Conservation (phyloP, 2,329 filamentous ascomycete genomes). For the Dothistroma pini region DNA sequence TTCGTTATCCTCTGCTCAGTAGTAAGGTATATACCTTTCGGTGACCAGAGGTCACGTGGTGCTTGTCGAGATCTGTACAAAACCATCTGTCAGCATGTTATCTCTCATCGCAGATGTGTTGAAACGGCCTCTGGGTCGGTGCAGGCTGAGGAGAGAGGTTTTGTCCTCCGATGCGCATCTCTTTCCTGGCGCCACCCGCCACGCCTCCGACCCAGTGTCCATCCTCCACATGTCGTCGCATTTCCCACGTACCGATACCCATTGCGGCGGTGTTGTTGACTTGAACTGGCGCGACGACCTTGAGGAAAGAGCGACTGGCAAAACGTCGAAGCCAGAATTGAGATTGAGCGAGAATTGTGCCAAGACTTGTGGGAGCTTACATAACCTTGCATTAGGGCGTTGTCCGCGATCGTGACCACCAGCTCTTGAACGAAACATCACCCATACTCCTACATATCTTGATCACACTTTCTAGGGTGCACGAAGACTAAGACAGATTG, state of each 20-base stretch:
- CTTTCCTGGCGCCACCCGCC: not conserved
- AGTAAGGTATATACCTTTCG: slow-evolving; percentile 24
- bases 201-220: not conserved
- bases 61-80: slow-evolving; percentile 24
- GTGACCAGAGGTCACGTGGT: slow-evolving; percentile 30
- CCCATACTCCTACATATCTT: not conserved
- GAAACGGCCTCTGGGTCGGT: not conserved
- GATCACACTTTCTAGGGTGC: not conserved
- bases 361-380: not conserved
- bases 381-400: not conserved
- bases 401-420: not conserved
- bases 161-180: not conserved
- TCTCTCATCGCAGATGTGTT: not conserved
- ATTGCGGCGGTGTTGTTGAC: slow-evolving; percentile 4
- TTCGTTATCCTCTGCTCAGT: slow-evolving; percentile 20
- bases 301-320: not conserved
- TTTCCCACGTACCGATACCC: slow-evolving; percentile 4
- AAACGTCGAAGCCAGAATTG: not conserved
- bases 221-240: not conserved
- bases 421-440: not conserved
- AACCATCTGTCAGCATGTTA: slow-evolving; percentile 5
- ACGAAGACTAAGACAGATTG: not conserved
- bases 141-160: not conserved
- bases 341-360: not conserved
- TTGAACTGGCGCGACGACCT: slow-evolving; percentile 2